Base-by-base conservation (phyloP, 768 basidiomycete genomes). In the Scleroderma citrinum region DNA sequence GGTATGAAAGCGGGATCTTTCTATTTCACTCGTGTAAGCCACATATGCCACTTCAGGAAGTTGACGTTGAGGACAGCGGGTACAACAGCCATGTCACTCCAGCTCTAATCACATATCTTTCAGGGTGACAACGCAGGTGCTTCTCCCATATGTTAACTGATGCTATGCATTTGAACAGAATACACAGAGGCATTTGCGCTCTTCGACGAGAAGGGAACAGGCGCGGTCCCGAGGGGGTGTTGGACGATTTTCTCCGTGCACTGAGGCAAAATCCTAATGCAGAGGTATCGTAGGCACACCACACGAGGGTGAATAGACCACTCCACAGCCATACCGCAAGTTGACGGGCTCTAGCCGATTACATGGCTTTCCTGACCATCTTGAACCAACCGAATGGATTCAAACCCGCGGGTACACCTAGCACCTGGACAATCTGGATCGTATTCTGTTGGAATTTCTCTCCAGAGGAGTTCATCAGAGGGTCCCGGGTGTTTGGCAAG, bases 391-490 rank as follows among this genome's bases (percentile, higher is more conserved):
- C 92, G 1, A 92, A 96, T 59, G 95, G 95, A 1, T 97, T 93
- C 76, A 95, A 95, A 67, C 94, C 95, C 19, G 92, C 94, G 11
- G 94, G 94, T 3, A 95, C 93, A 38, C 88, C 92, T 51, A 92
- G 93, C 92, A 48, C 58, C 80, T 29, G 1, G 3, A 17, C 19
- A 29, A 50, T 49, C 46, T 42, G 20, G 17, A 21, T 37, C 7
- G 35, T n/a, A 11, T 38, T 32, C 34, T 45, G 48, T 58, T 19
- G 14, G 34, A 4, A 6, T 13, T 23, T 37, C 13, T 16, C 8
- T n/a, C 17, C 64, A 95, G 95, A 97, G 77, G 96, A 99, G 63
- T 99, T 99, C 73, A 92, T 97, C 62, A 92, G 96, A 43, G 96
- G 94, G 8, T 99, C 98, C 79, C 94, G 97, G 60, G 95, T 98